Evolutionary conservation across 768 basidiomycete genomes (phyloP).

Genomic region (Russula lepida): DNA sequence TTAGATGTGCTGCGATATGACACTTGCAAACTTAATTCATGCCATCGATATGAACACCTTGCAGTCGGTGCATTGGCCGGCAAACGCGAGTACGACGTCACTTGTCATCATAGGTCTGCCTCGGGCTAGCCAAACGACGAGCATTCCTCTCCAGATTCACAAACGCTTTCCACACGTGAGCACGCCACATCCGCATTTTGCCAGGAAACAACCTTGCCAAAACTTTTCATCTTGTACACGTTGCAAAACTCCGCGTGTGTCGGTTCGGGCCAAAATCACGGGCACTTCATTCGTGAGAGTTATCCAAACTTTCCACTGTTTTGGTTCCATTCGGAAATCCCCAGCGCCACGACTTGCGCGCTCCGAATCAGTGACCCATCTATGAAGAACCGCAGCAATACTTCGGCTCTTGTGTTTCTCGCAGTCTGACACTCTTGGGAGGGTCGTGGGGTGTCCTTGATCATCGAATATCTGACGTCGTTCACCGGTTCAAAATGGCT

Average conservation of each 20-base stretch:
- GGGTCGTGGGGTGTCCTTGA: slow-evolving; percentile 16
- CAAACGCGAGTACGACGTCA: slow-evolving; percentile 14
- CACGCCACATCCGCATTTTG: slow-evolving; percentile 20
- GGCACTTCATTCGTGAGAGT: slow-evolving; percentile 14
- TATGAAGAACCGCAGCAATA: slow-evolving; percentile 15
- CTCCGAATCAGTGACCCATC: slow-evolving; percentile 21
- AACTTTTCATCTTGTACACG: slow-evolving; percentile 17
- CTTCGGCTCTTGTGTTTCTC: slow-evolving; percentile 7
- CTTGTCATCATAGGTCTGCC: slow-evolving; percentile 18
- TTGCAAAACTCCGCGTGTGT: slow-evolving; percentile 20
- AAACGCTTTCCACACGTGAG: slow-evolving; percentile 19
- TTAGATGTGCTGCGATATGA: slow-evolving; percentile 15
- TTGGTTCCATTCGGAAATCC: slow-evolving; percentile 2
- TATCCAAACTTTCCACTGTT: slow-evolving; percentile 8
- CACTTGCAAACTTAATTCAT: slow-evolving; percentile 5
- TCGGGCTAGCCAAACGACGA: slow-evolving; percentile 19
- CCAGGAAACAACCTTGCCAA: slow-evolving; percentile 18
- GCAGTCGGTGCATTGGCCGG: not conserved
- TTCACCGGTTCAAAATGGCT: slow-evolving; percentile 2
- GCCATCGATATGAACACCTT: slow-evolving; percentile 17
- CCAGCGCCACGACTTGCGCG: slow-evolving; percentile 20
- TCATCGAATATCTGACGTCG: slow-evolving; percentile 18
- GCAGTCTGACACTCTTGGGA: slow-evolving; percentile 1
- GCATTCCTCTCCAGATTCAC: slow-evolving; percentile 21
- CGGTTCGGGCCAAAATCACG: slow-evolving; percentile 17